Conservation (phyloP, 257 asterid genomes). For the Solanum chiquidenum region DNA sequence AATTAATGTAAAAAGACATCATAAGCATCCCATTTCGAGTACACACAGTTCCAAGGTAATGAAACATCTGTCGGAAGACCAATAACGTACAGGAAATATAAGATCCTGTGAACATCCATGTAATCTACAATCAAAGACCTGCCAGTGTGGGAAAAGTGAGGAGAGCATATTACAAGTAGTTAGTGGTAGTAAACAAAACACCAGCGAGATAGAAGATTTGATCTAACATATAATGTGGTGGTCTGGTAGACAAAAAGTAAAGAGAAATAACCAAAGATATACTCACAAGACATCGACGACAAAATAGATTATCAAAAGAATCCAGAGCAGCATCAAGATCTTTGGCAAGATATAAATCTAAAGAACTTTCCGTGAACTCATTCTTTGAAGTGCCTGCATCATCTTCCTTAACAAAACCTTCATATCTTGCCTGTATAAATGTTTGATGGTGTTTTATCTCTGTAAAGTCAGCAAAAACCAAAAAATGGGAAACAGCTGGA, state of each 20-base stretch:
- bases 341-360: constrained; percentile 66
- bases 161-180: background rate
- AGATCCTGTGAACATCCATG: constrained; percentile 99
- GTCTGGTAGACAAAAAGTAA: background rate
- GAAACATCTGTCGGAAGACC: background rate
- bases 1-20: background rate
- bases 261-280: constrained; percentile 5
- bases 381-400: constrained; percentile 20
- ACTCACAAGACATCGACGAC: constrained; percentile 95
- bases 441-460: constrained; percentile 37
- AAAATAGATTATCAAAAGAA: constrained; percentile 92
- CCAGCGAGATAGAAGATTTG: background rate
- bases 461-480: constrained; percentile 8
- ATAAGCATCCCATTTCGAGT: constrained; percentile 1
- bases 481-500: constrained; percentile 34
- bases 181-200: background rate
- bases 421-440: constrained; percentile 93
- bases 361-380: constrained; percentile 42
- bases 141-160: constrained; percentile 12
- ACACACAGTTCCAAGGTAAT: constrained; percentile 3
- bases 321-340: constrained; percentile 95
- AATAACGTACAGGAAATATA: constrained; percentile 61
- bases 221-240: background rate
- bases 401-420: constrained; percentile 46
- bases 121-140: constrained; percentile 94